phyloP scores from a whole-genome alignment of 2,329 filamentous ascomycete genomes.

The Gaeumannomyces sp. region DNA sequence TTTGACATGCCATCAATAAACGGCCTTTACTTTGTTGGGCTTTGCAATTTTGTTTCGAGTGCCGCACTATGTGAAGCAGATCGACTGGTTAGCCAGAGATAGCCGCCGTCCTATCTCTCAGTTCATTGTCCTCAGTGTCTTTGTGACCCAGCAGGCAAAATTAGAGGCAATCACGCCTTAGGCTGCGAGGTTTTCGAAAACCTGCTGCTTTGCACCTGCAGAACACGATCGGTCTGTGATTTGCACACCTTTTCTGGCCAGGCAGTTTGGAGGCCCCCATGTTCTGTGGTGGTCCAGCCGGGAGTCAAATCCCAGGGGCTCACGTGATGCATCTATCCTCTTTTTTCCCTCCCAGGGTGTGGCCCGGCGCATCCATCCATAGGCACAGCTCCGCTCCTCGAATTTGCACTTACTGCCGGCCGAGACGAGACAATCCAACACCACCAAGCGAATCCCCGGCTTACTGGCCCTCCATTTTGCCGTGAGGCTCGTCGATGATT shows the following conservation, averaged over 20 bases:
- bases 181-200: not conserved
- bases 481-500: not conserved
- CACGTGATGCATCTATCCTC: constrained; percentile 4
- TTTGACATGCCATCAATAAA: too few species aligned
- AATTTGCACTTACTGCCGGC: not conserved
- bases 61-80: too few species aligned
- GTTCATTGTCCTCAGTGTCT: too few species aligned
- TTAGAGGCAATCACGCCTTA: not conserved
- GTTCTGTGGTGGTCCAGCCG: constrained; percentile 1
- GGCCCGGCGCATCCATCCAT: not conserved
- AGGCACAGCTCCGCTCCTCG: not conserved
- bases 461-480: not conserved
- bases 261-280: not conserved
- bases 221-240: not conserved
- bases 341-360: not conserved
- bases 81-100: not conserved
- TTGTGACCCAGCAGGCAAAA: too few species aligned
- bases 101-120: too few species aligned
- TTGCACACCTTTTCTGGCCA: not conserved
- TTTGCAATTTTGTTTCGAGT: too few species aligned
- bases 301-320: constrained; percentile 1
- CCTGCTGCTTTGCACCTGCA: not conserved
- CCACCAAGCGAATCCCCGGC: not conserved
- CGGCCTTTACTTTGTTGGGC: too few species aligned
- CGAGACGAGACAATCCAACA: not conserved